A percentile compares a stretch with the other conserved stretches of the same genome.
Evolutionary conservation across 257 asterid genomes (phyloP).

Genomic region (Paulownia fortunei): DNA sequence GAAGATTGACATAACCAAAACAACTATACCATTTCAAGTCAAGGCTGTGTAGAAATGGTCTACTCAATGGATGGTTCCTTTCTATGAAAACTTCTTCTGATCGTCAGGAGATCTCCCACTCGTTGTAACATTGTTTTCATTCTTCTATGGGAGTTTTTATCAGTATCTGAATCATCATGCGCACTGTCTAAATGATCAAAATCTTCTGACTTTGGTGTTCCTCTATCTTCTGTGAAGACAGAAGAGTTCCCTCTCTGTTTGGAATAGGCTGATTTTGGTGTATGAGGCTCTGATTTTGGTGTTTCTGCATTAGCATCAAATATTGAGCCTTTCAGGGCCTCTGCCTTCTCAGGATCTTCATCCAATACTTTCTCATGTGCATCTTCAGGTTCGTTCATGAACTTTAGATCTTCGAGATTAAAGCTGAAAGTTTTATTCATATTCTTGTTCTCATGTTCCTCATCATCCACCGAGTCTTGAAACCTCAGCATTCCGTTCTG

Average conservation of each 20-base stretch:
- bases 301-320: constrained; percentile 60
- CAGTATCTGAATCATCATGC: constrained; percentile 51
- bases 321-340: constrained; percentile 70
- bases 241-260: constrained; percentile 38
- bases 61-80: constrained; percentile 47
- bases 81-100: constrained; percentile 50
- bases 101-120: constrained; percentile 66
- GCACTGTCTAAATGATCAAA: constrained; percentile 34
- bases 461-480: constrained; percentile 25
- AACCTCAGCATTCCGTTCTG: constrained; percentile 38
- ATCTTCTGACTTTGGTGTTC: constrained; percentile 40
- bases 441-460: constrained; percentile 11
- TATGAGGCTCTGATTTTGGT: constrained; percentile 62
- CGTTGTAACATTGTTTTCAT: constrained; percentile 60
- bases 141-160: constrained; percentile 43
- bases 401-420: constrained; percentile 55
- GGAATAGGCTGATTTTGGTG: constrained; percentile 47
- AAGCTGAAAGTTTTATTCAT: constrained; percentile 51
- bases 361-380: constrained; percentile 28
- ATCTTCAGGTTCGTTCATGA: constrained; percentile 45
- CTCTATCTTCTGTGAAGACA: constrained; percentile 43
- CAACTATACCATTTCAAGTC: background rate
- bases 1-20: background rate
- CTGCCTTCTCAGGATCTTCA: constrained; percentile 68
- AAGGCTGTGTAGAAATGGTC: background rate